Evolutionary conservation across 2,329 filamentous ascomycete species (phyloP).

Genomic region (Penicillium hesseltinei): DNA sequence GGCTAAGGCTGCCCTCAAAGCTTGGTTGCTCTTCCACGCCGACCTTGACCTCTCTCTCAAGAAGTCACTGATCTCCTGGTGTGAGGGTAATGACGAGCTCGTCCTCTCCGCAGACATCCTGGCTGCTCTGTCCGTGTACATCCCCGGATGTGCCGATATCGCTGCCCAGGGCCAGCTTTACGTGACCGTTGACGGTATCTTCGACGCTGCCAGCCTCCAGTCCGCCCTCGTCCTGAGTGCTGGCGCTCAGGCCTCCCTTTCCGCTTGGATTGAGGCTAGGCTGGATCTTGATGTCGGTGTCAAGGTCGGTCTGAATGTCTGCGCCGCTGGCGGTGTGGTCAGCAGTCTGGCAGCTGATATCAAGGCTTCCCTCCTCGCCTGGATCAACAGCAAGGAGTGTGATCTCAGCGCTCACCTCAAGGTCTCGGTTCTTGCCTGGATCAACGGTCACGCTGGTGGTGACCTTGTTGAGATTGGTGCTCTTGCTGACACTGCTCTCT

Average conservation of each 20-base stretch:
- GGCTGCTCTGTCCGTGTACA: constrained; percentile 35
- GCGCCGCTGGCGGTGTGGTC: constrained; percentile 35
- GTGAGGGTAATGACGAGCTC: constrained; percentile 26
- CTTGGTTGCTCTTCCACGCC: constrained; percentile 30
- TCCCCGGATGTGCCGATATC: constrained; percentile 33
- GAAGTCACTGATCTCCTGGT: constrained; percentile 33
- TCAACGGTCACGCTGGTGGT: constrained; percentile 28
- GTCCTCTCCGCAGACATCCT: constrained; percentile 28
- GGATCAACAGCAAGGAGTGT: constrained; percentile 29
- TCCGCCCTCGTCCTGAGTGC: constrained; percentile 33
- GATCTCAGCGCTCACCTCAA: constrained; percentile 30
- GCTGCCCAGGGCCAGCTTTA: constrained; percentile 38
- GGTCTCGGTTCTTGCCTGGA: constrained; percentile 33
- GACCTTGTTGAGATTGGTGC: constrained; percentile 31
- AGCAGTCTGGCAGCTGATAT: constrained; percentile 33
- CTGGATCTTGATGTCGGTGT: constrained; percentile 29
- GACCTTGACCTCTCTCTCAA: constrained; percentile 30
- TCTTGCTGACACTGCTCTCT: constrained; percentile 29
- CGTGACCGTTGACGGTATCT: constrained; percentile 39
- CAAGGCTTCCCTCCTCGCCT: constrained; percentile 32
- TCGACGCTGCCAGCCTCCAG: constrained; percentile 26
- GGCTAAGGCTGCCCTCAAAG: constrained; percentile 30
- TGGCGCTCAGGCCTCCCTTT: constrained; percentile 30
- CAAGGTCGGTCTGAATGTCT: constrained; percentile 34
- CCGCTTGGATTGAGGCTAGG: constrained; percentile 28